Percentiles rank a stretch among this genome's conserved stretches.
Evolutionary conservation across 2,329 filamentous ascomycete species (phyloP).

Genomic region (Grosmannia huntii): DNA sequence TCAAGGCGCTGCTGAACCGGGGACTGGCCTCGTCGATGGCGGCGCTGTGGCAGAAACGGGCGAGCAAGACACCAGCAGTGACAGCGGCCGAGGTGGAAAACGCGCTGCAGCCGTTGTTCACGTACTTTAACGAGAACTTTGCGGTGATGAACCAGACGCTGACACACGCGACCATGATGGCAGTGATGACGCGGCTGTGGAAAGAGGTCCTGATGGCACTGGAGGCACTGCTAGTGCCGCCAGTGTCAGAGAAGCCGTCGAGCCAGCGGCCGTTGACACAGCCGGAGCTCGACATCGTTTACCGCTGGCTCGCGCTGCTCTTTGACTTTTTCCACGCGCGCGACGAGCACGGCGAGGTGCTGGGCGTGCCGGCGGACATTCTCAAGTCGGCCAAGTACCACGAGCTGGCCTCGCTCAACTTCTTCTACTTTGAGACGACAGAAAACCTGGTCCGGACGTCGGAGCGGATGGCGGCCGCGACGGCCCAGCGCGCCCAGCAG

Average conservation of each 20-base stretch:
- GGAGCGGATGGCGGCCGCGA: slow-evolving; percentile 87
- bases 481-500: slow-evolving; percentile 60
- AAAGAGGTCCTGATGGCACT: slow-evolving; percentile 93
- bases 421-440: slow-evolving; percentile 94
- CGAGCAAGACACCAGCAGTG: slow-evolving; percentile 37
- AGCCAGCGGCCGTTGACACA: slow-evolving; percentile 70
- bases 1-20: slow-evolving; percentile 60
- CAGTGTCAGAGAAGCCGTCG: slow-evolving; percentile 87
- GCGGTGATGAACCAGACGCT: slow-evolving; percentile 97
- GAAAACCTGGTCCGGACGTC: slow-evolving; percentile 89
- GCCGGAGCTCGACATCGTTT: slow-evolving; percentile 87
- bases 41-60: slow-evolving; percentile 51
- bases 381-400: slow-evolving; percentile 97
- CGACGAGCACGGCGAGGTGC: slow-evolving; percentile 69
- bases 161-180: slow-evolving; percentile 91
- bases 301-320: slow-evolving; percentile 82
- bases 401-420: slow-evolving; percentile 89
- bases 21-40: slow-evolving; percentile 53
- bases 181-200: slow-evolving; percentile 96
- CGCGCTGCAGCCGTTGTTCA: slow-evolving; percentile 72
- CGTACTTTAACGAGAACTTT: slow-evolving; percentile 97
- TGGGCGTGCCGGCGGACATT: slow-evolving; percentile 81
- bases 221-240: slow-evolving; percentile 80
- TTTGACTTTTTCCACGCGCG: slow-evolving; percentile 92
- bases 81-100: slow-evolving; percentile 60